Base-by-base conservation (phyloP, 116 monocot species). In the Papilionanthe hybrid region DNA sequence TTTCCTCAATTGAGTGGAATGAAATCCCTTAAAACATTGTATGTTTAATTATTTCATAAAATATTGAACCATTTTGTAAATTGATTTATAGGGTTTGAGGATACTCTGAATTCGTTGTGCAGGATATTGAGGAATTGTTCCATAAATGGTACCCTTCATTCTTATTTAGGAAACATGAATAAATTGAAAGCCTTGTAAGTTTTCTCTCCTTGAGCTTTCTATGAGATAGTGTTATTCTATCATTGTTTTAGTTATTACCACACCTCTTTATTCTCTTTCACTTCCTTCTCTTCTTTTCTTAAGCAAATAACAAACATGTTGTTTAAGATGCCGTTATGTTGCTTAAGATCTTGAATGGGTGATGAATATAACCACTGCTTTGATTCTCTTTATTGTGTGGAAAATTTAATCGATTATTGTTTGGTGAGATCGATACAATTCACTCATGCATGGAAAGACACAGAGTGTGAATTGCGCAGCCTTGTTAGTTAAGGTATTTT, bases 121-220 rank as follows among this genome's bases (percentile, higher is more conserved):
- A 94, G 93, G 74, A 89, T 89, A 78, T 66, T 94, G 72, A 86
- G 93, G 83, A 94, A 94, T 60, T 94, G 93, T 79, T 88, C 89
- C 55, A 87, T 94, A 82, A 45, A 80, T 78, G 91, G 88, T 80
- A 78, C 37, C 32, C 83, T 91, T 0, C 93, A 91, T 25, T 0
- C 83, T 83, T 85, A 91, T 79, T 83, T 94, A 78, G 91, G 91
- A 42, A 44, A 80, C 5, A 88, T 89, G 88, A 49, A 72, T 79
- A 83, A 22, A 19, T 50, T 94, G 75, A 91, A 91, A 78, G 65
- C 75, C 17, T 65, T 94, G 93, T 94, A 66, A 94, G 93, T 79
- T 49, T 9, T 43, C 30, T 18, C 11, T 45, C 56, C 28, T 55
- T 53, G 28, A 69, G 25, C 30, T 69, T 69, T 69, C 12, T 27